Base-by-base conservation (phyloP, 1,284 basidiomycete species). In the Ceratobasidium papillatum region DNA sequence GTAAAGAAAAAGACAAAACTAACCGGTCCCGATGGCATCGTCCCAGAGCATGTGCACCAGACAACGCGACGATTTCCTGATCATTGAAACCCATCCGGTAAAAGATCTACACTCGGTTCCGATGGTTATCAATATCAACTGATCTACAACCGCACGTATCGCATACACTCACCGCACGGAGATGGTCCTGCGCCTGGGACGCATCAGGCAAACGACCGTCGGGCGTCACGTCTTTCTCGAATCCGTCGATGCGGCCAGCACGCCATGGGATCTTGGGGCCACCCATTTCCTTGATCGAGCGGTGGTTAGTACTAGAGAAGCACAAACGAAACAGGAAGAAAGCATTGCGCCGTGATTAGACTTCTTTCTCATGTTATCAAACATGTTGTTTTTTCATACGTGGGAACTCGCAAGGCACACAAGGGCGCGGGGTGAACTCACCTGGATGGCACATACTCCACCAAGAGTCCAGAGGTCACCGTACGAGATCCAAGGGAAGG, bases 131-230 rank as follows among this genome's bases (percentile, higher is more conserved):
- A 32, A 17, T 32, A n/a, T n/a, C n/a, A 17, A 72, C 25, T 19
- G 25, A 63, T 36, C 19, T 17, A n/a, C 63, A 43, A 43, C 36
- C 36, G 30, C 59, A 64, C 32, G 52, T n/a, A 47, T 5, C 19
- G 32, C 52, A 8, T 45, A 59, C 25, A 83, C 88, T 81, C 78
- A 91, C 90, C 78, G 87, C 85, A 74, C 97, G 89, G 76, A 99
- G 84, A 82, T 99, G 97, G 81, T 94, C 90, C 74, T 89, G 84
- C 61, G 93, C 96, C 82, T 94, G 91, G 32, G 89, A 81, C 47
- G 91, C 97, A 81, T 99, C 97, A 27, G 97, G 97, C 49, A 99
- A 90, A 82, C 97, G 91, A 75, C 97, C 97, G 80, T 96, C 96
- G 25, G 97, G 96, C 36, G 97, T 94, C 74, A 86, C 92, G 54